Evolutionary conservation across 345 rosid species (phyloP).

Genomic region (Melaleuca alternifolia): DNA sequence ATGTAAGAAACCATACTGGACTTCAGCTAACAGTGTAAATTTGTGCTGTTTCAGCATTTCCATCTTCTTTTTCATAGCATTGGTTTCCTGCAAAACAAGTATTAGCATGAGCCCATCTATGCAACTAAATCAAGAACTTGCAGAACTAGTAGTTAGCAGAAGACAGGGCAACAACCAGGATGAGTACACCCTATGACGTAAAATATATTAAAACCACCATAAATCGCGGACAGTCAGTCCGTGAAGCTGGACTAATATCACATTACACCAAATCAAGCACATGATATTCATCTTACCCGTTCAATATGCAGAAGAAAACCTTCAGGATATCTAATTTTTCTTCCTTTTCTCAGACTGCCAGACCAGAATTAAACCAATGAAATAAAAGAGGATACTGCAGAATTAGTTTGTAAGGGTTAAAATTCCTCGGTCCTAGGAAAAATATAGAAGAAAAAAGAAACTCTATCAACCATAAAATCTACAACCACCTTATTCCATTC

Average conservation of each 20-base stretch:
- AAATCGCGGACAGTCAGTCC: background rate
- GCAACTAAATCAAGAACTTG: background rate
- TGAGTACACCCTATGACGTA: background rate
- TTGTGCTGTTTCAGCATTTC: slow-evolving; percentile 48
- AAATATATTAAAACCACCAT: background rate
- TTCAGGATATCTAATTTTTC: background rate
- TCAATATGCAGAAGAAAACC: background rate
- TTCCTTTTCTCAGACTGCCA: background rate
- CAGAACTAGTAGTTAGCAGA: background rate
- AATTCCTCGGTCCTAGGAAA: background rate
- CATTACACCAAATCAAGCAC: background rate
- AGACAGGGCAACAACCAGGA: background rate
- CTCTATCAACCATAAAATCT: background rate
- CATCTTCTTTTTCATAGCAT: slow-evolving; percentile 34
- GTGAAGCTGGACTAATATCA: background rate
- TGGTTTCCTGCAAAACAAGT: slow-evolving; percentile 46
- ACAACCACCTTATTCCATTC: background rate
- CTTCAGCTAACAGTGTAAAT: slow-evolving; percentile 50
- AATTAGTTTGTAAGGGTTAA: background rate
- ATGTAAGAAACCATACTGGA: slow-evolving; percentile 35
- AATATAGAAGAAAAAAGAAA: background rate
- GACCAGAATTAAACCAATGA: background rate
- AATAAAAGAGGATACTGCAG: background rate
- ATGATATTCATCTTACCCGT: background rate
- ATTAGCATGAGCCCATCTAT: background rate